Evolutionary conservation across 164 flowering plant species (phyloP), one percentile per base, ranked within the genome.

Genomic region (Vitis rotundifolia): DNA sequence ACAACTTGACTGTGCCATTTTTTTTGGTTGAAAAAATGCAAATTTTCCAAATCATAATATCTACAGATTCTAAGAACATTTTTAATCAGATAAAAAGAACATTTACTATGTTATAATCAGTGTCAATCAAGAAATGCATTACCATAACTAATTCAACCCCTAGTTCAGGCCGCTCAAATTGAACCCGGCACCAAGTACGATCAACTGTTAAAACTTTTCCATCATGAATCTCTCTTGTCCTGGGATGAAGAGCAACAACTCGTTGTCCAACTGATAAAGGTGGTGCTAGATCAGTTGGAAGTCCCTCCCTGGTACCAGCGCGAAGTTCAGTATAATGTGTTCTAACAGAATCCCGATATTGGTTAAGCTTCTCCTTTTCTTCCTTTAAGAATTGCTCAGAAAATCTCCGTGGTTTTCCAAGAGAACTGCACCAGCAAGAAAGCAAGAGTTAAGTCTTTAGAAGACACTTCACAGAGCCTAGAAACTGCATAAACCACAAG

Each of bases 91-190:
- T 19, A 44, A 55, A 14, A 14, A 16, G n/a, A 63, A 14, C 28
- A 11, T 13, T 49, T 6, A 29, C 22, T 12, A 69, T 44, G 60
- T 16, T 44, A 55, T 53, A 44, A 37, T 37, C 44, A 37, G 8
- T 37, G 44, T 37, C 44, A 37, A 0, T 49, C 2, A 69, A 26
- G 58, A 59, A 69, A 66, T 9, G 12, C 51, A 58, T 72, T 91
- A 95, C 99, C 97, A 76, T 79, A 64, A 95, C 92, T 77, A 91
- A 84, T 76, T 91, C 95, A 77, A 88, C 97, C 22, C 98, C 99
- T 22, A 93, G 74, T 12, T 91, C 92, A 65, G 85, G 91, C 66
- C 83, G 64, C 70, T 91, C 97, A 86, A 95, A 95, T 83, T 90
- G 97, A 82, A 95, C 78, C 73, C 94, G 85, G 80, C 92, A 95